Evolutionary conservation across 768 basidiomycete genomes (phyloP), one percentile per base, ranked within the genome.

Genomic region (Tulasnella sp.): DNA sequence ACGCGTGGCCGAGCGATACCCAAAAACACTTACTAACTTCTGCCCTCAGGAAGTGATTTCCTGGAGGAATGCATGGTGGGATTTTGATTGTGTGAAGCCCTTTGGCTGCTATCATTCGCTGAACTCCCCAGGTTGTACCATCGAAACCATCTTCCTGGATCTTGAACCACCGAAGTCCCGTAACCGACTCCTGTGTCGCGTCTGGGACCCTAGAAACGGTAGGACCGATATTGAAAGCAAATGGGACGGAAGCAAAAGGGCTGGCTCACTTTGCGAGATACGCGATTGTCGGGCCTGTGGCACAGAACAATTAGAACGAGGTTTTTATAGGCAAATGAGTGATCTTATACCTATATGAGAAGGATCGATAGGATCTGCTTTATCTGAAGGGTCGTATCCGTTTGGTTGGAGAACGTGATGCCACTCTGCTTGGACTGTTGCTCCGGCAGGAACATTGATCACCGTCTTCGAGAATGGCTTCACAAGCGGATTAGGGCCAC

Each of bases 131-230:
- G 18, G 73, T 70, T 46, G 76, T 71, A 35, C 78, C 78, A 20
- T 55, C 61, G 20, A 78, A 72, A 77, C 72, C 82, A 40, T 67
- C 88, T 78, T 89, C 84, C 79, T 85, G 87, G 78, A 89, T 87
- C 83, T 88, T 89, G 84, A 89, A 89, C 88, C 88, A 89, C 74
- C 86, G 82, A 23, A 76, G 35, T 2, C 88, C 86, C 1, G 88
- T 88, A 4, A 88, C 86, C 37, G 75, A 76, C 4, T 84, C 82
- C 78, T 89, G 87, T 0, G 85, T 85, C 11, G 89, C 89, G 78
- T 83, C 83, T 40, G 85, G 77, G 82, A 87, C 82, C 84, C 85
- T 79, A 7, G 37, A 40, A 70, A 48, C 26, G 35, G 51, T 48
- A 29, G 78, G 61, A 32, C 61, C 6, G 11, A 57, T 32, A 10